Evolutionary conservation across 305 asterid species (phyloP).

Genomic region (Fraxinus platypoda): DNA sequence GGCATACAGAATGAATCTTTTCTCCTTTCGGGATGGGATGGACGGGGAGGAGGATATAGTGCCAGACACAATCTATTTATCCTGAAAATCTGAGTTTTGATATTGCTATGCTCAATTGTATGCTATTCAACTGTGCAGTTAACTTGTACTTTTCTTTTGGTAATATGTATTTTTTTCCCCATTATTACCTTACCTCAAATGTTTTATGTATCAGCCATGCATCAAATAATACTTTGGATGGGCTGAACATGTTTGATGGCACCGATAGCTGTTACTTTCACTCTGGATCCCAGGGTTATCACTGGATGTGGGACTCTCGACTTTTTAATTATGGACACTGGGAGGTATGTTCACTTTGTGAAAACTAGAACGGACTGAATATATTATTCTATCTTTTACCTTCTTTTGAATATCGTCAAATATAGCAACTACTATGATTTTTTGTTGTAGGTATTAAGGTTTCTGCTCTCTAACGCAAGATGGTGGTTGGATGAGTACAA

Average conservation of each 20-base stretch:
- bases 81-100: neutral
- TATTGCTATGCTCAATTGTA: constrained; percentile 5
- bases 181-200: constrained; percentile 28
- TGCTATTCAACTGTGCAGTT: constrained; percentile 9
- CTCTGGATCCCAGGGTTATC: constrained; percentile 92
- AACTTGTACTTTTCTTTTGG: neutral
- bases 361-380: constrained; percentile 9
- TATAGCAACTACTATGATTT: constrained; percentile 17
- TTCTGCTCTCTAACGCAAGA: constrained; percentile 95
- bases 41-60: neutral
- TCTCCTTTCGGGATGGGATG: neutral
- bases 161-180: neutral
- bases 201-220: constrained; percentile 65
- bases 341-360: constrained; percentile 73
- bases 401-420: constrained; percentile 16
- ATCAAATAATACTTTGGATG: constrained; percentile 98
- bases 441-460: constrained; percentile 74
- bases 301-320: constrained; percentile 99
- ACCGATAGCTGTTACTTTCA: constrained; percentile 97
- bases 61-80: neutral
- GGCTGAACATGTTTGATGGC: constrained; percentile 99
- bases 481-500: constrained; percentile 99
- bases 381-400: neutral
- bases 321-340: constrained; percentile 98
- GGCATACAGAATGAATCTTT: neutral